A percentile compares a stretch with the other conserved stretches of the same genome.
These are phyloP conservation scores for Hymenoscyphus linearis DNA, from an alignment of 2,329 filamentous ascomycete species.

Conservation along the genomic window DNA sequence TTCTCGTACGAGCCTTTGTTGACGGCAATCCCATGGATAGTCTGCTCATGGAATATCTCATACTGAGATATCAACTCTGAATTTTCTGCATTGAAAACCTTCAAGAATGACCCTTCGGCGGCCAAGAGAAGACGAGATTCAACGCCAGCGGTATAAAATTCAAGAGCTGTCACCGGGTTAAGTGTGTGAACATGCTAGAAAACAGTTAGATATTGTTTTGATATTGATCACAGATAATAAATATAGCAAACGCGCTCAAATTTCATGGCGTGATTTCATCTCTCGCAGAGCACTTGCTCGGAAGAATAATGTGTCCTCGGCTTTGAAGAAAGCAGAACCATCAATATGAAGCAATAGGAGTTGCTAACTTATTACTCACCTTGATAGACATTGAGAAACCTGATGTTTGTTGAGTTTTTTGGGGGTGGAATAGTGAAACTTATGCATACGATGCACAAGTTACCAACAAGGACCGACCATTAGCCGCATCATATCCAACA, in stretches of 20 bases:
- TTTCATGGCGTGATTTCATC: background rate
- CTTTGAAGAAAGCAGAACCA: background rate
- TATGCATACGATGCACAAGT: conserved; percentile 52
- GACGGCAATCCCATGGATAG: conserved; percentile 67
- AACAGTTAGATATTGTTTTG: conserved; percentile 1
- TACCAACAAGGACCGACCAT: conserved; percentile 50
- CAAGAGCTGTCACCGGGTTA: conserved; percentile 54
- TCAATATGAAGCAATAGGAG: background rate
- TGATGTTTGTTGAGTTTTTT: background rate
- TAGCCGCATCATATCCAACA: background rate
- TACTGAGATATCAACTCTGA: conserved; percentile 38
- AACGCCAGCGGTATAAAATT: conserved; percentile 39
- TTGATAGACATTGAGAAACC: conserved; percentile 21
- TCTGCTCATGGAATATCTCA: conserved; percentile 59
- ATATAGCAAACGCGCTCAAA: background rate
- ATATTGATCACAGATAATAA: background rate
- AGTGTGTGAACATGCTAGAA: conserved; percentile 30
- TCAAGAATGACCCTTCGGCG: conserved; percentile 55
- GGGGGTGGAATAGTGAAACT: conserved; percentile 37
- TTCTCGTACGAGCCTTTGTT: conserved; percentile 12
- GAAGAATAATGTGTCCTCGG: background rate
- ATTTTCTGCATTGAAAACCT: conserved; percentile 40
- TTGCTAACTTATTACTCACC: conserved; percentile 10
- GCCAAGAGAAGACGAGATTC: conserved; percentile 44
- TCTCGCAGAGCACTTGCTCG: conserved; percentile 2